phyloP scores from a whole-genome alignment of 345 rosid species.

The Pugionium cornutum region DNA sequence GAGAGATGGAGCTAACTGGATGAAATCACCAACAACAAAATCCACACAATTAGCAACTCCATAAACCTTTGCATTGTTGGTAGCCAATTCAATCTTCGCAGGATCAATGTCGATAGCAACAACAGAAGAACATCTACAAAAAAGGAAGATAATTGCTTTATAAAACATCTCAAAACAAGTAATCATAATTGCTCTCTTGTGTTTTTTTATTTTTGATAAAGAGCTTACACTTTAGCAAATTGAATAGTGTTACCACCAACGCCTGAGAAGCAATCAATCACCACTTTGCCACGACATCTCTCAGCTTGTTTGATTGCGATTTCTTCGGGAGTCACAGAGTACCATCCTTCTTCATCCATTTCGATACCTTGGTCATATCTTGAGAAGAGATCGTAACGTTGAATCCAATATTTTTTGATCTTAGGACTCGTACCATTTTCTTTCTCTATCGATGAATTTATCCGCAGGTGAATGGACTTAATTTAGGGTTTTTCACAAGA shows the following conservation, averaged over 20 bases:
- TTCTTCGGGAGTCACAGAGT: slow-evolving; percentile 51
- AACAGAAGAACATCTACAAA: slow-evolving; percentile 44
- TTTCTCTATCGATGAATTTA: slow-evolving; percentile 5
- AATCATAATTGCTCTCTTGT: not conserved
- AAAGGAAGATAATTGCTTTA: not conserved
- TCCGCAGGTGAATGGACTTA: too few species aligned
- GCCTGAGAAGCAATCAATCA: slow-evolving; percentile 53
- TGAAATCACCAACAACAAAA: slow-evolving; percentile 50
- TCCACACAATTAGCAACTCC: slow-evolving; percentile 51
- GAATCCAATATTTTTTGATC: slow-evolving; percentile 45
- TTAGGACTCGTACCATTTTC: slow-evolving; percentile 3
- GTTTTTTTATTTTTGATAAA: not conserved
- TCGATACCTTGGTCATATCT: slow-evolving; percentile 47
- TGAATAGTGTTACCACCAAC: slow-evolving; percentile 63
- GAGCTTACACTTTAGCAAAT: slow-evolving; percentile 43
- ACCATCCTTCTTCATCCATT: slow-evolving; percentile 61
- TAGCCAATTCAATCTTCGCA: slow-evolving; percentile 42
- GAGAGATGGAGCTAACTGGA: slow-evolving; percentile 49
- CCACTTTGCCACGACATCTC: slow-evolving; percentile 44
- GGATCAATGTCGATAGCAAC: slow-evolving; percentile 60
- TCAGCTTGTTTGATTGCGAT: slow-evolving; percentile 49
- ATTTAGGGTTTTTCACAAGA: not conserved
- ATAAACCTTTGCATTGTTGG: slow-evolving; percentile 50
- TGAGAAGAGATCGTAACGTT: slow-evolving; percentile 52
- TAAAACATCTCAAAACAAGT: not conserved